Conservation (phyloP, 805 yeast species). For the Scheffersomyces coipomensis region DNA sequence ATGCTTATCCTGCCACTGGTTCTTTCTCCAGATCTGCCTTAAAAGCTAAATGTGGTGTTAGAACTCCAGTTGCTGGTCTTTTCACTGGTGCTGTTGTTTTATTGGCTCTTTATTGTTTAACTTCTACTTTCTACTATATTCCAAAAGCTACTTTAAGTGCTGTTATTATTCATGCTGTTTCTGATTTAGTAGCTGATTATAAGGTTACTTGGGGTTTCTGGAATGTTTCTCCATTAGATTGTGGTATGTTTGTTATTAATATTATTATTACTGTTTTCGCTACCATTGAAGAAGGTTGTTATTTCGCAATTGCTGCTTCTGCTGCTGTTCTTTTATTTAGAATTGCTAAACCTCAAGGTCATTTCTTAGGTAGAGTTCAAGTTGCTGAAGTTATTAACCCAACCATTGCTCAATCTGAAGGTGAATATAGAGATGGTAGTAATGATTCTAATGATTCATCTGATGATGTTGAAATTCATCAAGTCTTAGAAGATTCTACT, state of each 20-base stretch:
- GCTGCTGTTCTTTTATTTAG: constrained; percentile 71
- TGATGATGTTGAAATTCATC: constrained; percentile 40
- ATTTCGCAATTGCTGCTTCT: constrained; percentile 86
- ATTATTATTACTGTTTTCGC: constrained; percentile 75
- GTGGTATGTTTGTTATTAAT: constrained; percentile 67
- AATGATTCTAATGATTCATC: constrained; percentile 5
- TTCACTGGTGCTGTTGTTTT: constrained; percentile 88
- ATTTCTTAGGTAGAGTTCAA: constrained; percentile 75
- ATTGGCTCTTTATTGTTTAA: constrained; percentile 80
- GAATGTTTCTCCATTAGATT: constrained; percentile 72
- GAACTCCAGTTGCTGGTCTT: constrained; percentile 90
- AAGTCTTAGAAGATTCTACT: constrained; percentile 34
- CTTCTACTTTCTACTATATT: constrained; percentile 81
- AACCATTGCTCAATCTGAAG: constrained; percentile 27
- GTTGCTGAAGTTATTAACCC: constrained; percentile 74
- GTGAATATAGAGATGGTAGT: constrained; percentile 9
- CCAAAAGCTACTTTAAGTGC: constrained; percentile 89
- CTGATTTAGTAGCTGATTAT: constrained; percentile 75
- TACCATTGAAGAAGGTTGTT: constrained; percentile 84
- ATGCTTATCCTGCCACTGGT: constrained; percentile 94
- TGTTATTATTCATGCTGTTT: constrained; percentile 89
- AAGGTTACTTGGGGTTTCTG: constrained; percentile 67
- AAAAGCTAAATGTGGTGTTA: constrained; percentile 92
- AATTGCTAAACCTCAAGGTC: constrained; percentile 77
- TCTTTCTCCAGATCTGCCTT: constrained; percentile 93